Percentiles rank a stretch among this genome's conserved stretches.
phyloP scores from a whole-genome alignment of 208 protist genomes.

The Tritrichomonas musculus region DNA sequence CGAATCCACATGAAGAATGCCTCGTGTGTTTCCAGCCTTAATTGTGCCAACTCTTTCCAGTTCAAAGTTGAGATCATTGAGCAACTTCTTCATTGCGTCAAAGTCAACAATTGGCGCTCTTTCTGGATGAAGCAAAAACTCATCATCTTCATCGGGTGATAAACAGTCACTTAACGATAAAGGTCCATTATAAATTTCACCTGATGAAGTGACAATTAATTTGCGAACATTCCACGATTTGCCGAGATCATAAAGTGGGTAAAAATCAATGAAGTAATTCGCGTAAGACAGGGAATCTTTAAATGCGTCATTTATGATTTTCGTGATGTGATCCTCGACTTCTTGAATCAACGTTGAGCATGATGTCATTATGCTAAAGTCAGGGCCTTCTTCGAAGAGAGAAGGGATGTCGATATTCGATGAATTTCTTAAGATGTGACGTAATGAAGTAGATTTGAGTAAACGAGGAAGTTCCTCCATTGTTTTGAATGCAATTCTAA shows the following conservation, averaged over 20 bases:
- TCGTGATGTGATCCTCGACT: background rate
- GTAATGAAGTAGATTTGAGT: background rate
- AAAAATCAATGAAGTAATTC: background rate
- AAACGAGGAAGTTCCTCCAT: background rate
- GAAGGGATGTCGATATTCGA: background rate
- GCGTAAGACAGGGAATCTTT: background rate
- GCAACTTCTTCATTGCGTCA: background rate
- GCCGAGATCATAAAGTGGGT: background rate
- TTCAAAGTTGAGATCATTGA: background rate
- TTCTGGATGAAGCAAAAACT: background rate
- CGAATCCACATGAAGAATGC: background rate
- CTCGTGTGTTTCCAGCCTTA: background rate
- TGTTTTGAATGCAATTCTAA: background rate
- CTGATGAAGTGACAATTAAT: background rate
- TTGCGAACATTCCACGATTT: conserved; percentile 15
- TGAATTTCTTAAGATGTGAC: background rate
- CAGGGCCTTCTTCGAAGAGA: background rate
- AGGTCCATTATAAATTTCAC: background rate
- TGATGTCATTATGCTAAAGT: background rate
- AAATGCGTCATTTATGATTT: background rate
- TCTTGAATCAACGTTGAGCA: background rate
- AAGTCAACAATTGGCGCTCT: background rate
- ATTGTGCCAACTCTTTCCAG: background rate
- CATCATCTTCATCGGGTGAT: background rate
- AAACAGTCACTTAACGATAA: background rate